phyloP scores from a whole-genome alignment of 768 basidiomycete genomes.

The Tylopilus subfusipes region DNA sequence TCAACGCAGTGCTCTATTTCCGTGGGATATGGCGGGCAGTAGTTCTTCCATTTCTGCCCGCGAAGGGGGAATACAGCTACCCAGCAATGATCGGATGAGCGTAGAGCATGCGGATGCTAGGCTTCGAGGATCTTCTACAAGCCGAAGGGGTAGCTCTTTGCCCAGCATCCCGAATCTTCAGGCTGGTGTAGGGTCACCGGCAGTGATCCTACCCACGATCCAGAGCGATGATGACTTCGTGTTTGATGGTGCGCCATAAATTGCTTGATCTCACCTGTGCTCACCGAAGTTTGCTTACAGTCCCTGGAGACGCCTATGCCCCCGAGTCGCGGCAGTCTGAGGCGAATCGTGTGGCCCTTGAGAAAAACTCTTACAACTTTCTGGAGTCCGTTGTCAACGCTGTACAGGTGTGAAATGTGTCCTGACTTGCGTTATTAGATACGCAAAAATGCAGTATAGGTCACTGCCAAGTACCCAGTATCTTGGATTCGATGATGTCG shows the following conservation, averaged over 20 bases:
- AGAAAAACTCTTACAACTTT: slow-evolving; percentile 77
- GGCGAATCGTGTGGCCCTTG: slow-evolving; percentile 54
- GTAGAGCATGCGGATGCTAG: slow-evolving; percentile 52
- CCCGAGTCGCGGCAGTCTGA: slow-evolving; percentile 55
- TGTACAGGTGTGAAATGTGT: neutral
- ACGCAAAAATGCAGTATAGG: slow-evolving; percentile 71
- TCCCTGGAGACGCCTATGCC: slow-evolving; percentile 26
- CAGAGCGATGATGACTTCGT: slow-evolving; percentile 60
- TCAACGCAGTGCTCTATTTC: slow-evolving; percentile 69
- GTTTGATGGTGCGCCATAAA: slow-evolving; percentile 52
- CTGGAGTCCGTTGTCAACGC: slow-evolving; percentile 52
- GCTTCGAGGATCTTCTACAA: slow-evolving; percentile 52
- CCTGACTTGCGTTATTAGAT: slow-evolving; percentile 43
- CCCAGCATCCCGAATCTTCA: slow-evolving; percentile 44
- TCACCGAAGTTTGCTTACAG: slow-evolving; percentile 20
- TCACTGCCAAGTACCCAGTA: slow-evolving; percentile 48
- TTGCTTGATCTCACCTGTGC: neutral
- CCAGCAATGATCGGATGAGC: slow-evolving; percentile 44
- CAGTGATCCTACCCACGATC: slow-evolving; percentile 34
- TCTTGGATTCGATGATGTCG: slow-evolving; percentile 63
- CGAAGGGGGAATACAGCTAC: slow-evolving; percentile 29
- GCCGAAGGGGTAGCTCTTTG: slow-evolving; percentile 58
- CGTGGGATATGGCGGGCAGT: slow-evolving; percentile 78
- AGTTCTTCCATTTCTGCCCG: slow-evolving; percentile 52
- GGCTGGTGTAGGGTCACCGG: slow-evolving; percentile 49